A percentile compares a stretch with the other conserved stretches of the same genome.
These are phyloP conservation scores for Talaromyces amestolkiae DNA, from an alignment of 2,329 filamentous ascomycete species.

Conservation along the genomic window DNA sequence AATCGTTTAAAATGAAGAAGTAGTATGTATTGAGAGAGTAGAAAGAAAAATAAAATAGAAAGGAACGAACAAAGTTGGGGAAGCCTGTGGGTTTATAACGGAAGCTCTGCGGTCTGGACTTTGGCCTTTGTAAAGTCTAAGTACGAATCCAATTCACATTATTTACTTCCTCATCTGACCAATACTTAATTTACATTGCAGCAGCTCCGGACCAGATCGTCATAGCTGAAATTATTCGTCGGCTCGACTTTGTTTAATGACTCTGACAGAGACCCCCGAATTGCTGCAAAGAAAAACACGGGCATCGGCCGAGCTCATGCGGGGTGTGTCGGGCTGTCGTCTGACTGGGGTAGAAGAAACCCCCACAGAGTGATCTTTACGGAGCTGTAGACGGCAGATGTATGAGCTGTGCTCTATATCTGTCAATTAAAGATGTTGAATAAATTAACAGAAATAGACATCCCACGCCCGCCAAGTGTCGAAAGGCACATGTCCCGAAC, in stretches of 20 bases:
- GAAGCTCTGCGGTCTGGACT: background rate
- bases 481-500: background rate
- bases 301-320: conserved; percentile 1
- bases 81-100: background rate
- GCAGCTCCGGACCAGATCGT: background rate
- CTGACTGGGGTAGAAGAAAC: background rate
- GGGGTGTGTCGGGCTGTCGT: background rate
- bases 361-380: background rate
- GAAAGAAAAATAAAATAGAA: background rate
- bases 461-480: background rate
- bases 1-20: background rate
- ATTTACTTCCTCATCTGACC: background rate
- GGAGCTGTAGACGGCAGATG: background rate
- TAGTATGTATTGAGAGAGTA: background rate
- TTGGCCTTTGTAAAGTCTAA: background rate
- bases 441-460: no score
- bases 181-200: background rate
- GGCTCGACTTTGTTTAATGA: background rate
- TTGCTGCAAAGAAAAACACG: background rate
- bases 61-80: background rate
- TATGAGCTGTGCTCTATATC: background rate
- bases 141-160: background rate
- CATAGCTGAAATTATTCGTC: background rate
- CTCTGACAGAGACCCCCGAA: background rate
- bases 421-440: no score